Percentiles rank a stretch among this genome's conserved stretches.
These are phyloP conservation scores for Phaeotremella skinneri DNA, from an alignment of 768 basidiomycete species.

Conservation along the genomic window DNA sequence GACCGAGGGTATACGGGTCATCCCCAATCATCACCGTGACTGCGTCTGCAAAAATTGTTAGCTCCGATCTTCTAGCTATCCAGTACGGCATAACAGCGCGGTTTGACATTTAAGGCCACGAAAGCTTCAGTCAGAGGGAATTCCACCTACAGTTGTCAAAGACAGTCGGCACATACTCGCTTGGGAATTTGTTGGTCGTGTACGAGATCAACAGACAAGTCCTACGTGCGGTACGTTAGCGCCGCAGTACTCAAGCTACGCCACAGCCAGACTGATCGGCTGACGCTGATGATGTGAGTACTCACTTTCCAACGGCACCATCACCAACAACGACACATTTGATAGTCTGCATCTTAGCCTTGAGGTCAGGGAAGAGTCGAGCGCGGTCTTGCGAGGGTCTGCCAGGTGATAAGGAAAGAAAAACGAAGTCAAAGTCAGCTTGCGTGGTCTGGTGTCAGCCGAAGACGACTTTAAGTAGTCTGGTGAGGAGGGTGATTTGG, in stretches of 20 bases:
- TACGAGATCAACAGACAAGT: conserved; percentile 53
- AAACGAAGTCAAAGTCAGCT: too few species aligned
- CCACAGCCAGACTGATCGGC: too few species aligned
- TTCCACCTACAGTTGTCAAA: conserved; percentile 49
- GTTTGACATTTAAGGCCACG: conserved; percentile 62
- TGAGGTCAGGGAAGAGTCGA: too few species aligned
- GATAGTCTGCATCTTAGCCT: conserved; percentile 48
- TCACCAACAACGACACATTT: conserved; percentile 55
- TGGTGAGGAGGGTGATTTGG: not conserved
- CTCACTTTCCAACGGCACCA: conserved; percentile 55
- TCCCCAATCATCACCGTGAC: conserved; percentile 99
- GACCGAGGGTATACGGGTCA: conserved; percentile 94
- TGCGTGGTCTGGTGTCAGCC: too few species aligned
- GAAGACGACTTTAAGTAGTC: too few species aligned
- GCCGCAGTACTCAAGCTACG: not conserved
- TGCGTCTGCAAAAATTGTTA: conserved; percentile 55
- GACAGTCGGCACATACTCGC: conserved; percentile 98
- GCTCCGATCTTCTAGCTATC: not conserved
- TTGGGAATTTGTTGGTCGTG: conserved; percentile 52
- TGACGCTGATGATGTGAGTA: too few species aligned
- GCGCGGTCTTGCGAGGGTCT: not conserved
- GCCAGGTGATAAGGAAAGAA: not conserved
- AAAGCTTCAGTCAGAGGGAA: conserved; percentile 6
- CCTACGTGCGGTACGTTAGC: conserved; percentile 17
- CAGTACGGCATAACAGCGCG: conserved; percentile 53